A percentile compares a stretch with the other conserved stretches of the same genome.
Evolutionary conservation across 352 stramenopile species (phyloP).

Genomic region (Plasmopara viticola): DNA sequence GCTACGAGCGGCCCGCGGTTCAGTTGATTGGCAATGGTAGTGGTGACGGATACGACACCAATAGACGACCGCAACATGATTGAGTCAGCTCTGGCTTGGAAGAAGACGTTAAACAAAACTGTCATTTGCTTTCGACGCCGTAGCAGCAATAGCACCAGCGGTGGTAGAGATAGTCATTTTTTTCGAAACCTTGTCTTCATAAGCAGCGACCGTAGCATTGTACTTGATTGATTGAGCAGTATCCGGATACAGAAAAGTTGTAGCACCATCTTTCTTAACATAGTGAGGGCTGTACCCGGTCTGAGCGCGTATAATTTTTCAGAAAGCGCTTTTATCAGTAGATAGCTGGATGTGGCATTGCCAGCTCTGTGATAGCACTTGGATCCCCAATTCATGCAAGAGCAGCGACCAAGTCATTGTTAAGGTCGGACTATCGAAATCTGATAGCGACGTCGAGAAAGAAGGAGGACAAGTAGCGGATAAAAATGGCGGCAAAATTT

Average conservation of each 20-base stretch:
- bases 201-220: background rate
- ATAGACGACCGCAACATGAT: background rate
- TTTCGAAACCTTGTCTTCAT: constrained; percentile 1
- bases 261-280: constrained; percentile 1
- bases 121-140: background rate
- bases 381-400: too few species aligned
- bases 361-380: too few species aligned
- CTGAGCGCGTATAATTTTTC: constrained; percentile 1
- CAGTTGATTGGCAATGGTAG: constrained; percentile 3
- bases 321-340: background rate
- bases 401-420: too few species aligned
- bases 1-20: background rate
- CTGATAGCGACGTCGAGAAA: too few species aligned
- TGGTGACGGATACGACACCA: constrained; percentile 1
- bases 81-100: too few species aligned
- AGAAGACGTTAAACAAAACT: background rate
- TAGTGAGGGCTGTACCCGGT: background rate
- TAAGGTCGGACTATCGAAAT: too few species aligned
- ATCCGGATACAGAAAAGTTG: constrained; percentile 1
- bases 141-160: background rate
- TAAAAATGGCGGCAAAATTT: too few species aligned
- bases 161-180: background rate
- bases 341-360: too few species aligned
- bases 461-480: too few species aligned
- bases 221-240: constrained; percentile 3